These are phyloP conservation scores for Quillaja saponaria DNA, from an alignment of 306 rosid genomes.

Conservation along the genomic window DNA sequence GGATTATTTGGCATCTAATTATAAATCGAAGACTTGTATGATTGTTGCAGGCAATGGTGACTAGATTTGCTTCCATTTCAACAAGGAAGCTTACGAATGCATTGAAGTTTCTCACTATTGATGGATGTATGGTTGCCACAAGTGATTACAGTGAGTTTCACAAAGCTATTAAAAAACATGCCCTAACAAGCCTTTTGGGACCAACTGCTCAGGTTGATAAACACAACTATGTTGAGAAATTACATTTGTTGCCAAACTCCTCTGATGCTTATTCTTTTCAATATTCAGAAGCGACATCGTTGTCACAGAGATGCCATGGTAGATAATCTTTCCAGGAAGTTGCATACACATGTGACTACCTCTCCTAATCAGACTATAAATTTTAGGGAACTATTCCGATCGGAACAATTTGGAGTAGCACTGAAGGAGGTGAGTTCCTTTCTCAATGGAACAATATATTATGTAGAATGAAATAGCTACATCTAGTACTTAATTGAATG, in stretches of 20 bases:
- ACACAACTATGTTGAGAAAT: background rate
- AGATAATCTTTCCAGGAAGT: constrained; percentile 46
- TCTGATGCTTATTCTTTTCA: constrained; percentile 2
- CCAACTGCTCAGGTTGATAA: constrained; percentile 69
- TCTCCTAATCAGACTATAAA: constrained; percentile 50
- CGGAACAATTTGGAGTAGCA: constrained; percentile 70
- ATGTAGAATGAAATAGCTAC: too few relatives aligned
- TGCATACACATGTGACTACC: constrained; percentile 48
- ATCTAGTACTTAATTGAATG: background rate
- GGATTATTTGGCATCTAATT: too few relatives aligned
- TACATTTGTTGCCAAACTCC: background rate
- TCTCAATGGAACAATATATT: background rate
- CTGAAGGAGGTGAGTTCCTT: constrained; percentile 65
- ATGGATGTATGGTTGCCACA: constrained; percentile 92
- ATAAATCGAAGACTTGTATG: background rate
- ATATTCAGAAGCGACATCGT: constrained; percentile 71
- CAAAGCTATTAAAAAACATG: constrained; percentile 59
- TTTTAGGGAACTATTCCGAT: constrained; percentile 62
- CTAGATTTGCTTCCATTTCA: constrained; percentile 75
- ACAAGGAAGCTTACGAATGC: constrained; percentile 79
- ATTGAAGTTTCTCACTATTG: constrained; percentile 53
- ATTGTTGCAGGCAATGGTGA: constrained; percentile 81
- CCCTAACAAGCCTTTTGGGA: constrained; percentile 70
- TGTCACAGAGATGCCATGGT: constrained; percentile 57
- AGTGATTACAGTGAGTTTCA: constrained; percentile 91